Evolutionary conservation across 2,329 filamentous ascomycete genomes (phyloP), one percentile per base, ranked within the genome.

Genomic region (Colletotrichum kahawae): DNA sequence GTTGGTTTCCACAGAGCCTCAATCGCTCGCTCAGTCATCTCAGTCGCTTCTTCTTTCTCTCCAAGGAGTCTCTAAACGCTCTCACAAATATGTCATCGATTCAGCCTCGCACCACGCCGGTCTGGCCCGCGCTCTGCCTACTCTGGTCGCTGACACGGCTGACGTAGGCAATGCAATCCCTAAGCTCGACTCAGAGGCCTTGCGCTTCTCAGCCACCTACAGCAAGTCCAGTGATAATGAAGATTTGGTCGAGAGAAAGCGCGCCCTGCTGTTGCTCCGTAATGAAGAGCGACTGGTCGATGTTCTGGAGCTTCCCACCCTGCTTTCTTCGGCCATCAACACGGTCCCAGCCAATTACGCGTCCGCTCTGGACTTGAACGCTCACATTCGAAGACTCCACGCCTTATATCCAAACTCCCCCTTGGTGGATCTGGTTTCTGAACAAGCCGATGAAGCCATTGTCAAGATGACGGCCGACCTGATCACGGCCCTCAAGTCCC

Each of bases 211-310:
- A 9, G 90, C 93, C 16, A 95, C 93, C 56, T 98, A 98, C 83
- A 93, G 93, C 83, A 94, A 94, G 80, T 92, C 90, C 70, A 90
- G 90, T 68, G 92, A 94, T 76, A 93, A 92, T 78, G 90, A 92
- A 65, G 88, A 95, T 1, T 88, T 98, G 33, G 92, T 93, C 66
- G 87, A 93, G 31, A 91, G 97, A 78, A 95, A 94, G 80, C 93
- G 94, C 81, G 94, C 95, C 0, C 90, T 98, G 81, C 89, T 98
- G 27, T 88, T 98, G 18, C 92, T 95, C 21, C 91, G 95, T 63
- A 98, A 98, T 82, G 93, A 96, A 33, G 96, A 98, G 82, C 92
- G 96, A 70, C 89, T 98, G 4, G 94, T 95, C 34, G 96, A 98
- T 82, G 93, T 98, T 36, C 91, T 99, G 74, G 96, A 98, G 80